Conservation (phyloP, 345 rosid genomes). For the Eucalyptus cladocalyx region DNA sequence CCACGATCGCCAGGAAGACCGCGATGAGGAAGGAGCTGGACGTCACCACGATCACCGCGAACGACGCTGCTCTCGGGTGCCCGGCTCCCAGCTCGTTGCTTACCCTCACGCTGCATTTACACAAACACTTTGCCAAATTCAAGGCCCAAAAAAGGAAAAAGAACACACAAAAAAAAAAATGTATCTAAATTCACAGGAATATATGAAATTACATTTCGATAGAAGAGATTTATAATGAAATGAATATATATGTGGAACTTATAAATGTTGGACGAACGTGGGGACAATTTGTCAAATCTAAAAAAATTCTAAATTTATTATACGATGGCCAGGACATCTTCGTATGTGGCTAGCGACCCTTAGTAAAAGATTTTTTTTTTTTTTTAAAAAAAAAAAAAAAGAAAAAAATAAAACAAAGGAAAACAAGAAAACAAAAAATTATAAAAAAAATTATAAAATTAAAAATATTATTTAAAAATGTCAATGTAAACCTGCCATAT, state of each 20-base stretch:
- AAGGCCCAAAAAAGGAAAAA: neutral
- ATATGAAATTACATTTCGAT: neutral
- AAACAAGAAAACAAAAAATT: too few species aligned
- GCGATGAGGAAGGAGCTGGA: conserved; percentile 23
- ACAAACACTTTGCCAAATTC: neutral
- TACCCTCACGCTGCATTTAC: conserved; percentile 34
- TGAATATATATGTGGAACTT: neutral
- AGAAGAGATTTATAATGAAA: neutral
- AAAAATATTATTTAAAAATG: too few species aligned
- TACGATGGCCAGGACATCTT: too few species aligned
- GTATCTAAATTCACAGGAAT: neutral
- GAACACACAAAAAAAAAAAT: neutral
- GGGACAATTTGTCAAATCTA: neutral
- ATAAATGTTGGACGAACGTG: neutral
- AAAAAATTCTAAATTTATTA: too few species aligned
- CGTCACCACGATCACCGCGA: conserved; percentile 32
- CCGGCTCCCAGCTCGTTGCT: conserved; percentile 57
- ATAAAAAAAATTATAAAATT: too few species aligned
- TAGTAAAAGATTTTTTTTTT: too few species aligned
- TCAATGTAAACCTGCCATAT: accelerated
- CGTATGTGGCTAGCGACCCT: too few species aligned
- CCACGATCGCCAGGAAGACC: conserved; percentile 12
- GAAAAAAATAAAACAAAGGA: too few species aligned
- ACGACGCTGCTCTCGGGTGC: conserved; percentile 45
- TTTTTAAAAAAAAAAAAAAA: too few species aligned